phyloP scores from a whole-genome alignment of 441 rosid genomes.

The Erysimum cheiri region DNA sequence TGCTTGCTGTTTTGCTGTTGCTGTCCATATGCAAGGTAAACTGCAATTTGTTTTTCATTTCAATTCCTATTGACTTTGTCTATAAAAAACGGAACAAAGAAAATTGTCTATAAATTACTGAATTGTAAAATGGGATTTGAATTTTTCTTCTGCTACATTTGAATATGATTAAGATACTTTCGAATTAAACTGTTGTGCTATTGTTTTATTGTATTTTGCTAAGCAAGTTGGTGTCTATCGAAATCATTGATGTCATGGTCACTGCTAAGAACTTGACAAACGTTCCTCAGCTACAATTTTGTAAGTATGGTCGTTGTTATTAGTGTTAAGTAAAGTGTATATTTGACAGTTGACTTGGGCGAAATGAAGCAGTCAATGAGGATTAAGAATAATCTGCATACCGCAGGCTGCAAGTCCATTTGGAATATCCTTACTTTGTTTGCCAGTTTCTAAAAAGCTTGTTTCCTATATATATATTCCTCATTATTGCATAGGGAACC shows the following conservation, averaged over 20 bases:
- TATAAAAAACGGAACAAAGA: neutral
- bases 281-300: neutral
- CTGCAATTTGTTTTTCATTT: neutral
- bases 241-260: slow-evolving; percentile 15
- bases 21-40: slow-evolving; percentile 16
- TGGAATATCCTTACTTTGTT: slow-evolving; percentile 6
- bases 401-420: neutral
- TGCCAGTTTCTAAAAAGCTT: slow-evolving; percentile 12
- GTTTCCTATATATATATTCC: slow-evolving; percentile 21
- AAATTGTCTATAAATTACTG: neutral
- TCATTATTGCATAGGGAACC: slow-evolving; percentile 8
- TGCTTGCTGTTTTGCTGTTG: neutral
- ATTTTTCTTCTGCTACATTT: neutral
- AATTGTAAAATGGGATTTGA: neutral
- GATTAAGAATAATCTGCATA: neutral
- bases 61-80: slow-evolving; percentile 8
- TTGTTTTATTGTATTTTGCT: neutral
- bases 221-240: slow-evolving; percentile 2
- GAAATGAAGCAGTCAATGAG: neutral
- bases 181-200: neutral
- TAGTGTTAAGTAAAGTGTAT: neutral
- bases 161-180: neutral
- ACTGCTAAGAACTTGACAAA: slow-evolving; percentile 19
- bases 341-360: slow-evolving; percentile 27
- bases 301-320: neutral